Evolutionary conservation across 768 basidiomycete genomes (phyloP), one percentile per base, ranked within the genome.

Genomic region (Suillus americanus): DNA sequence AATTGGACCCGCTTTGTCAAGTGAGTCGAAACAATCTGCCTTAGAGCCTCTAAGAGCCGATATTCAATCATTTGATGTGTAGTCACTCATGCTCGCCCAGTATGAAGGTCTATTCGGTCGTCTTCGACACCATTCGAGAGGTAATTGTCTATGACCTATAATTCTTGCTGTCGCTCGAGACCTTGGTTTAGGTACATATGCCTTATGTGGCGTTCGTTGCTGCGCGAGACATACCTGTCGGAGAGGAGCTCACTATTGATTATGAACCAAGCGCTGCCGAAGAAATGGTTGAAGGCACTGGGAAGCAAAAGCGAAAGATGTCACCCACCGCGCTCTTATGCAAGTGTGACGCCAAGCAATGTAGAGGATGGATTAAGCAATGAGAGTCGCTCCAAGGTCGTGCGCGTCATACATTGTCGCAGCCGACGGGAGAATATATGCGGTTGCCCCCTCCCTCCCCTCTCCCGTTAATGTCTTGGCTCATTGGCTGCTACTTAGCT

Each of bases 1-100:
- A 91, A 91, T 68, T 91, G 90, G 90, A 88, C 89, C 9, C 82
- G 89, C 5, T 91, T 91, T 66, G 78, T 91, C 38, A 91, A 91
- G 89, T 89, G 67, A 64, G 86, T 73, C 13, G 40, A 46, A 59
- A 59, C 45, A 16, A 40, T 46, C 33, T 18, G n/a, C 25, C 20
- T 13, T 33, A 33, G 28, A 5, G 20, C 53, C 5, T 35, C 23
- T 30, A 10, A 41, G 41, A 38, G 37, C 16, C 5, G 13, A 40
- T 62, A 13, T 53, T 53, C 53, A 18, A 28, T 65, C 43, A 70
- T 67, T 54, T 68, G 6, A 20, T 13, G 30, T 64, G n/a, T 68
- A 91, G 89, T 68, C 90, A 91, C 69, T 90, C 88, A 0, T 91
- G 89, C 67, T 71, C 77, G 16, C 89, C 89, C 6, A 89, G 89